Conservation (phyloP, 2,329 filamentous ascomycete genomes). For the Colletotrichum nymphaeae region DNA sequence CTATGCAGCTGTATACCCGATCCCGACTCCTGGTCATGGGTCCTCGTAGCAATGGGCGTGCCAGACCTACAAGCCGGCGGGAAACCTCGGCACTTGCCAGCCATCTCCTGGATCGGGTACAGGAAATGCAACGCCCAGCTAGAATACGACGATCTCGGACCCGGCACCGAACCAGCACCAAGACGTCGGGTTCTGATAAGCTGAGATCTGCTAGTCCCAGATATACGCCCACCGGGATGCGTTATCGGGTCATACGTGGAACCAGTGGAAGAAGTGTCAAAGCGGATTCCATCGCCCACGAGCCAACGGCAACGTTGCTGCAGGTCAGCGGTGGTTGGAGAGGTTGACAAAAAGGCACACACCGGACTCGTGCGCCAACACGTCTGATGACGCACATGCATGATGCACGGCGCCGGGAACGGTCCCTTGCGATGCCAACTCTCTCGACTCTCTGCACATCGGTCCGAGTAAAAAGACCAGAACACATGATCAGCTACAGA, state of each 20-base stretch:
- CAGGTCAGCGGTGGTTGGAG: neutral
- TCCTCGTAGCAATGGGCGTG: no score
- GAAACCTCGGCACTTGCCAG: no score
- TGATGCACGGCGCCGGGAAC: conserved; percentile 23
- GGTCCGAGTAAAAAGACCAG: neutral
- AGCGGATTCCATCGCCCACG: neutral
- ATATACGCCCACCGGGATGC: neutral
- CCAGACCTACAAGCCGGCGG: no score
- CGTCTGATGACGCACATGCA: conserved; percentile 20
- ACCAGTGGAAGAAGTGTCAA: neutral
- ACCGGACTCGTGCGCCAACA: neutral
- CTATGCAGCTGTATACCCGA: no score
- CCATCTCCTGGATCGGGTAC: no score
- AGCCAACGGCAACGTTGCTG: neutral
- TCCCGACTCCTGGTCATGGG: no score
- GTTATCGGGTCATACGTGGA: neutral
- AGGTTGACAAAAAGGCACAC: neutral
- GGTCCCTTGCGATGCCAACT: neutral
- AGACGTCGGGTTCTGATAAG: neutral
- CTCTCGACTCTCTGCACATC: neutral
- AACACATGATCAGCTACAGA: neutral
- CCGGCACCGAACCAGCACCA: neutral
- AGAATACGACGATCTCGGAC: neutral
- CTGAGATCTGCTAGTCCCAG: neutral
- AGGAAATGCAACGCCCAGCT: no score